Base-by-base conservation (phyloP, 75 land plant species). In the Pinus albicaulis region DNA sequence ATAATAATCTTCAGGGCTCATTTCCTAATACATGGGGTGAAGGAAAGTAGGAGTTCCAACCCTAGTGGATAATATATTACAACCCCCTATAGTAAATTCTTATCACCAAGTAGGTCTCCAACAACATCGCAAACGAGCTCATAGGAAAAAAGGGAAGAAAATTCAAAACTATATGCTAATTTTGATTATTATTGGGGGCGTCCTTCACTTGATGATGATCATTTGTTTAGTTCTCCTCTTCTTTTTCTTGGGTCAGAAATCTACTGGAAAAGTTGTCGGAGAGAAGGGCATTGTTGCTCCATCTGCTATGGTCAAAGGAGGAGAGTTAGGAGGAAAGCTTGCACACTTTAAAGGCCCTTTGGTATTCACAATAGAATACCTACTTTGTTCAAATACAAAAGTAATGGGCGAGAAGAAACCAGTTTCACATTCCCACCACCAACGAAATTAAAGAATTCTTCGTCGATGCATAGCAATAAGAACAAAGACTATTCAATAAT, bases 281-380 rank as follows among this genome's bases (percentile, higher is more conserved):
- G 56, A 61, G n/a, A 83, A 85, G 84, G 76, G 76, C 13, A 60
- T 44, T 17, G 25, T 61, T 44, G 13, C 58, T 57, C 20, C 59
- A 2, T 74, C 73, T 13, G 78, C 31, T 12, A 82, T 75, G 1
- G 86, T 81, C 3, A 86, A 86, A 14, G 85, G 86, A 61, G 85
- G 89, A 52, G 87, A 80, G 81, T 77, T 72, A 13, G 88, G 90
- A 70, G 87, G 93, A 38, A 93, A 93, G 72, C 82, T 93, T 19
- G 96, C 88, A n/a, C 96, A 89, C 59, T 93, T 93, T 75, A 94
- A 93, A 63, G 94, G 96, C 28, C 90, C 89, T 24, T 31, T 89
- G 78, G 80, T 75, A 0, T 93, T 93, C 84, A 89, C 90, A 4
- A 94, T 92, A 17, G 92, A 93, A 72, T 94, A 93, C 85, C 83